Evolutionary conservation across 176 grass and related monocot species (phyloP).

Genomic region (Bolboschoenus planiculmis): DNA sequence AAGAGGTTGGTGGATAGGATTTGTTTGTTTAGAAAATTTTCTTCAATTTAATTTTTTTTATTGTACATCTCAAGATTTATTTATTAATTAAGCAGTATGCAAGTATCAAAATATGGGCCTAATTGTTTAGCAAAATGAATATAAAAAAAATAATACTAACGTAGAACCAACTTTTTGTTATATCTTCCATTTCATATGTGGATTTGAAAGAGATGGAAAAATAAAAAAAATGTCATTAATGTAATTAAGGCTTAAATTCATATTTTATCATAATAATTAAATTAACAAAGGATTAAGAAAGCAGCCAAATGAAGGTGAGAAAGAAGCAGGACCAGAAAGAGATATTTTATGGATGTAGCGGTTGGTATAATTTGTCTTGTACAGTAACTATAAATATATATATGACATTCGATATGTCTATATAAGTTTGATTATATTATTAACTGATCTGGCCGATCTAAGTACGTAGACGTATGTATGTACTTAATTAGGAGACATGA

Average conservation of each 20-base stretch:
- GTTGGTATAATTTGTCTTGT: conserved; percentile 12
- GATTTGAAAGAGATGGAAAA: not conserved
- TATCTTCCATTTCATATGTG: no score
- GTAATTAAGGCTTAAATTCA: not conserved
- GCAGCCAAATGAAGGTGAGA: not conserved
- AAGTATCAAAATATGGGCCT: not conserved
- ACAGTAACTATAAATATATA: conserved; percentile 10
- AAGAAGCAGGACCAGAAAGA: not conserved
- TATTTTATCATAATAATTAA: not conserved
- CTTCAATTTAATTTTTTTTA: not conserved
- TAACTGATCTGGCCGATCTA: not conserved
- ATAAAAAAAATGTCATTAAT: not conserved
- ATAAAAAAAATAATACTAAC: no score
- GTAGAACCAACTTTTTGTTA: no score
- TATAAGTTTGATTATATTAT: not conserved
- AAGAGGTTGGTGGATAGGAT: not conserved
- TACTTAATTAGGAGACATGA: not conserved
- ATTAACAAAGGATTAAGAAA: not conserved
- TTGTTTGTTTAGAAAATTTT: not conserved
- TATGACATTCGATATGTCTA: not conserved
- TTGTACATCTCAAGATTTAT: not conserved
- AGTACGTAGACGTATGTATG: no score
- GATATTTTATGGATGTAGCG: not conserved
- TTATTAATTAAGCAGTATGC: not conserved
- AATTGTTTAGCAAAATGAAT: no score